phyloP scores from a whole-genome alignment of 768 basidiomycete genomes.

The Lactarius vividus region DNA sequence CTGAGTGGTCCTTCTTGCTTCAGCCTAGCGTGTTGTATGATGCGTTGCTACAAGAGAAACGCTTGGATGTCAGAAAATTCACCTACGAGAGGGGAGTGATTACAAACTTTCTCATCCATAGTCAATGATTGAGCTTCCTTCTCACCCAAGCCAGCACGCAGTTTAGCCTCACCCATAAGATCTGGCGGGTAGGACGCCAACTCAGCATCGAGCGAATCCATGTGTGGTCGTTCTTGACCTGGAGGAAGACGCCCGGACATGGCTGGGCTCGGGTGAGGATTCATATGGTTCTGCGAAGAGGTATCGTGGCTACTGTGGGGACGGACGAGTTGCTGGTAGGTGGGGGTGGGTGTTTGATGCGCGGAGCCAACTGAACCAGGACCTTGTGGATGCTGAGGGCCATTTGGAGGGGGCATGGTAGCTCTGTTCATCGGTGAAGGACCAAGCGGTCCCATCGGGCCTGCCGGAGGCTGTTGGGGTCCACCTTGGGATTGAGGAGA shows the following conservation, averaged over 20 bases:
- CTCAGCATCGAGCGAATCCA: conserved; percentile 41
- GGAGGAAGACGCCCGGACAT: conserved; percentile 48
- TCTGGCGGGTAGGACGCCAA: conserved; percentile 40
- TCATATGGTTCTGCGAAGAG: conserved; percentile 37
- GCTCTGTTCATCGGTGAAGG: conserved; percentile 48
- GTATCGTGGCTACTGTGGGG: conserved; percentile 60
- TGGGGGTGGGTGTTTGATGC: conserved; percentile 40
- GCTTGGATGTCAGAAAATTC: background rate
- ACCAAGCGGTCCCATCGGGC: conserved; percentile 49
- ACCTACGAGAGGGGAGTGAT: conserved; percentile 12
- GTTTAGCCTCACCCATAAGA: conserved; percentile 38
- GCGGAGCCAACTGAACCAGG: conserved; percentile 36
- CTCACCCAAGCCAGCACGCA: conserved; percentile 44
- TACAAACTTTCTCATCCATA: conserved; percentile 57
- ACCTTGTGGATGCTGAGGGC: conserved; percentile 38
- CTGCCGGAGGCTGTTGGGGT: conserved; percentile 35
- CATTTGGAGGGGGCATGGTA: conserved; percentile 50
- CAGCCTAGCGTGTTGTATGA: conserved; percentile 32
- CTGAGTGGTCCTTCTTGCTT: conserved; percentile 32
- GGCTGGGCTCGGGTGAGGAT: conserved; percentile 57
- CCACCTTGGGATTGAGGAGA: conserved; percentile 50
- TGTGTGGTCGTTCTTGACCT: conserved; percentile 26
- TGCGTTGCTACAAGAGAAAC: conserved; percentile 36
- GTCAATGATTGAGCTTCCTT: conserved; percentile 47
- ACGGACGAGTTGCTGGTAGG: conserved; percentile 46